These are phyloP conservation scores for Simplicillium aogashimaense DNA, from an alignment of 2,329 filamentous ascomycete species.

Conservation along the genomic window DNA sequence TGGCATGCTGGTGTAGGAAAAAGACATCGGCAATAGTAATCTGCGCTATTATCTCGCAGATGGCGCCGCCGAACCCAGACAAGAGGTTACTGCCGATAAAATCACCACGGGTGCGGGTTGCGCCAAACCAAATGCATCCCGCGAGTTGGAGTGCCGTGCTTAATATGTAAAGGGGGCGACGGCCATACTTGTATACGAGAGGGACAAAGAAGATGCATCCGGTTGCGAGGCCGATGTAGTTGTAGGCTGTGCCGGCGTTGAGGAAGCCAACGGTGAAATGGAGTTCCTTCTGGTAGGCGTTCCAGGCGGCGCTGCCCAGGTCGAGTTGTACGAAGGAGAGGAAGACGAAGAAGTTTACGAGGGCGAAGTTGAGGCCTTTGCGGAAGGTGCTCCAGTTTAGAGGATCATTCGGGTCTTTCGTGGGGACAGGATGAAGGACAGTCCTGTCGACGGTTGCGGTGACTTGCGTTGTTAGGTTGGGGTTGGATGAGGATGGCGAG, in stretches of 20 bases:
- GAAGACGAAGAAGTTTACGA: constrained; percentile 29
- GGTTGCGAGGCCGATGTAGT: constrained; percentile 10
- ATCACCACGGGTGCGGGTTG: constrained; percentile 28
- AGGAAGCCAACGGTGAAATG: constrained; percentile 4
- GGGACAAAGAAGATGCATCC: constrained; percentile 14
- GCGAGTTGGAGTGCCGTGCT: constrained; percentile 26
- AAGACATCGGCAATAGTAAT: constrained; percentile 37
- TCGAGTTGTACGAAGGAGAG: constrained; percentile 6
- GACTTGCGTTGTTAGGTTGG: background rate
- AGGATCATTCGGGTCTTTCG: constrained; percentile 13
- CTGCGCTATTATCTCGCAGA: constrained; percentile 32
- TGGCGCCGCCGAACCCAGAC: constrained; percentile 23
- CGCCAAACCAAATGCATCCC: constrained; percentile 28
- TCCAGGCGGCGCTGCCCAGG: constrained; percentile 5
- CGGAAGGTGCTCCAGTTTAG: constrained; percentile 12
- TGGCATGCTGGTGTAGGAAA: constrained; percentile 35
- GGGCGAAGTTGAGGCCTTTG: constrained; percentile 16
- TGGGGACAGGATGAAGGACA: constrained; percentile 11
- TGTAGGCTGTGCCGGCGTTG: constrained; percentile 5
- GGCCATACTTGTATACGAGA: constrained; percentile 13
- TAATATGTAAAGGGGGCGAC: constrained; percentile 16
- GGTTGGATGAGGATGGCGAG: no score
- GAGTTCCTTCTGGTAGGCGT: constrained; percentile 3
- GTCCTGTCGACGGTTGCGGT: no score
- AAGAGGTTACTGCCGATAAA: constrained; percentile 29